These are phyloP conservation scores for Phytophthora sansomeana DNA, from an alignment of 352 stramenopile species.

Conservation along the genomic window DNA sequence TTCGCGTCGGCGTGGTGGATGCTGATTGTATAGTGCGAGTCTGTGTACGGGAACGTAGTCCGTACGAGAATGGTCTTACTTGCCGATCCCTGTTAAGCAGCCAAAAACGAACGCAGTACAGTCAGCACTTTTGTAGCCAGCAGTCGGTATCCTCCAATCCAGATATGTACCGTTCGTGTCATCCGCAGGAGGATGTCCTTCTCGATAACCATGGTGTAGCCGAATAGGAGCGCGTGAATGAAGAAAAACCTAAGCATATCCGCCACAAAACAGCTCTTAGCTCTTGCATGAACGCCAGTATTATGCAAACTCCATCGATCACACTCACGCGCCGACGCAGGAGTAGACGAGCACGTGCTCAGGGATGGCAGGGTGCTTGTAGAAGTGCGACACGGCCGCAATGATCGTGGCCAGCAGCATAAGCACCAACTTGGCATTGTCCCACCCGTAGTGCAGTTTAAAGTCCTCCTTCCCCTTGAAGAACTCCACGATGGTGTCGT, in stretches of 20 bases:
- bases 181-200: conserved; percentile 81
- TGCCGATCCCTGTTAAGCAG: conserved; percentile 38
- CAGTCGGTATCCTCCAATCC: not conserved
- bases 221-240: conserved; percentile 77
- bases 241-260: conserved; percentile 74
- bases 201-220: conserved; percentile 78
- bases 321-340: conserved; percentile 67
- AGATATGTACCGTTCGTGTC: conserved; percentile 59
- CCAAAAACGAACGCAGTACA: not conserved
- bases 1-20: conserved; percentile 57
- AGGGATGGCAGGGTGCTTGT: conserved; percentile 61
- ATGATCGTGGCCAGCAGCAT: conserved; percentile 76
- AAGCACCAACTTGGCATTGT: conserved; percentile 86
- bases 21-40: conserved; percentile 75
- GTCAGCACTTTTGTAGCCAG: not conserved
- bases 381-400: conserved; percentile 77
- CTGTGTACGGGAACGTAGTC: conserved; percentile 73
- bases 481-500: conserved; percentile 82
- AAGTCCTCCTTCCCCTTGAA: conserved; percentile 69
- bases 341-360: conserved; percentile 76
- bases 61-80: conserved; percentile 62
- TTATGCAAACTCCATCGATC: not conserved
- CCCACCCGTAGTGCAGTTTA: conserved; percentile 76
- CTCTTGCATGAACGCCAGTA: not conserved
- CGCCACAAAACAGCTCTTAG: not conserved